Percentiles rank a stretch among this genome's conserved stretches.
phyloP scores from a whole-genome alignment of 257 asterid species.

The Voacanga thouarsii region DNA sequence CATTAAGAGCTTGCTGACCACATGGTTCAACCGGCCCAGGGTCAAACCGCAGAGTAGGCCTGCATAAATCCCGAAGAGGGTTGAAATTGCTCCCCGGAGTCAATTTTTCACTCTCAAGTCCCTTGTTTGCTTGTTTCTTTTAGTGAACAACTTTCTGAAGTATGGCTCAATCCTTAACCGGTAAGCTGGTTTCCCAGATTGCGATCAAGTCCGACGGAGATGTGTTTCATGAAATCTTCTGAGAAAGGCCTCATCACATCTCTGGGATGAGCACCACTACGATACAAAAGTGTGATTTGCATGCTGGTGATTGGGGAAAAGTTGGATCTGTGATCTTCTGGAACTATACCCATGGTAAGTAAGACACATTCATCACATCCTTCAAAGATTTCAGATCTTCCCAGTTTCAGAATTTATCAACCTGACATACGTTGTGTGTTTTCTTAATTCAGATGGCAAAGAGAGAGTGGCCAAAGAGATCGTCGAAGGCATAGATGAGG shows the following conservation, averaged over 20 bases:
- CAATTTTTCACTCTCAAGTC: too few relatives aligned
- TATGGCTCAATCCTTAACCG: not conserved
- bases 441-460: constrained; percentile 22
- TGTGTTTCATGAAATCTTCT: constrained; percentile 9
- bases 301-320: constrained; percentile 3
- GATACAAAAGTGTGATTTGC: not conserved
- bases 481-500: constrained; percentile 27
- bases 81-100: too few relatives aligned
- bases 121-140: too few relatives aligned
- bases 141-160: not conserved
- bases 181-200: not conserved
- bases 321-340: not conserved
- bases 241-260: not conserved
- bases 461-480: constrained; percentile 16
- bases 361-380: not conserved
- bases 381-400: not conserved
- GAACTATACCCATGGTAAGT: constrained; percentile 10
- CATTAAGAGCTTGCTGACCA: too few relatives aligned
- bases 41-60: not conserved
- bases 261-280: constrained; percentile 3
- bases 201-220: constrained; percentile 6
- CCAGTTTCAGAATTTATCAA: not conserved
- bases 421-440: too few relatives aligned
- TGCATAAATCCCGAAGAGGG: too few relatives aligned
- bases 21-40: too few relatives aligned